Conservation (phyloP, 2,329 filamentous ascomycete genomes). For the Metarhizium album region DNA sequence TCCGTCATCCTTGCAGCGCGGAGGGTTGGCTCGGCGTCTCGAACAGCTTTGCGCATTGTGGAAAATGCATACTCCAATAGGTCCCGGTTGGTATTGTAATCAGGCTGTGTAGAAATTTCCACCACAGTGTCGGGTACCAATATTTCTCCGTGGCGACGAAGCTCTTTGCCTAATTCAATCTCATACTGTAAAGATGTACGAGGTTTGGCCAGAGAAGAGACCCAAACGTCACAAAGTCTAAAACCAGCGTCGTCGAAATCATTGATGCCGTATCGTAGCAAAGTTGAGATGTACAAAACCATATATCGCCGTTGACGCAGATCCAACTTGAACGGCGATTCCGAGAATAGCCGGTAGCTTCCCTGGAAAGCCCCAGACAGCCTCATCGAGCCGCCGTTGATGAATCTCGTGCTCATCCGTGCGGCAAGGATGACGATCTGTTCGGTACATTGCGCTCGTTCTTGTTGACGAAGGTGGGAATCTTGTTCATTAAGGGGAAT, state of each 20-base stretch:
- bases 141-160: constrained; percentile 29
- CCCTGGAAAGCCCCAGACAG: constrained; percentile 36
- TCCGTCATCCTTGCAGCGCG: constrained; percentile 28
- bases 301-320: constrained; percentile 33
- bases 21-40: constrained; percentile 24
- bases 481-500: constrained; percentile 6
- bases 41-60: constrained; percentile 39
- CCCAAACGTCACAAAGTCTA: constrained; percentile 41
- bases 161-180: constrained; percentile 34
- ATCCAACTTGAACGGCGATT: constrained; percentile 26
- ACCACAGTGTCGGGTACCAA: constrained; percentile 32
- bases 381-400: constrained; percentile 32
- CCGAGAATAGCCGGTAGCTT: constrained; percentile 40
- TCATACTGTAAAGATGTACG: constrained; percentile 34
- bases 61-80: constrained; percentile 39
- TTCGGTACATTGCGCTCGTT: constrained; percentile 28
- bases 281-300: constrained; percentile 38
- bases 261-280: constrained; percentile 36
- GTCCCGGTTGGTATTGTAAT: constrained; percentile 37
- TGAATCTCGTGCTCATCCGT: constrained; percentile 33
- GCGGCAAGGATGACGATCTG: constrained; percentile 34
- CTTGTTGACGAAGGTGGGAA: constrained; percentile 9
- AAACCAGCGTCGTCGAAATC: constrained; percentile 35
- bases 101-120: constrained; percentile 25
- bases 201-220: constrained; percentile 41